Base-by-base conservation (phyloP, 1,284 basidiomycete species). In the Termitomyces sp. region DNA sequence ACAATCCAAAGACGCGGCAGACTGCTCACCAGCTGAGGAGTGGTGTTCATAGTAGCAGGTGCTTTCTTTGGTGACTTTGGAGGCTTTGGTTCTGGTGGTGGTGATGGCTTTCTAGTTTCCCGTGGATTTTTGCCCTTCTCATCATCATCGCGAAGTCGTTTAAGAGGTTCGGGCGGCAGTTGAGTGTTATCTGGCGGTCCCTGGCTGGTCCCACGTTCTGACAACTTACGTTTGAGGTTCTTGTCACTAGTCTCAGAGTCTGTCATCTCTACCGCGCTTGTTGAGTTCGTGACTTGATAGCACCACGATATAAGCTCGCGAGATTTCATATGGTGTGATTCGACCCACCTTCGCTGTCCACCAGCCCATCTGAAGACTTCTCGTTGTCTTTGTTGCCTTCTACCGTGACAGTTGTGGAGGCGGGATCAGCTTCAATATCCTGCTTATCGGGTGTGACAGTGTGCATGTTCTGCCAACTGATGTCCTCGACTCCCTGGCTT, bases 401-500 rank as follows among this genome's bases (percentile, higher is more conserved):
- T 24, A 42, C 39, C 35, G 46, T 43, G 8, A 47, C 26, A 24
- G 52, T 48, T 26, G 43, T 49, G 33, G 55, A 57, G 28, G 49
- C 49, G 30, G 57, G 51, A 53, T 59, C 60, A 16, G 57, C 52
- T 30, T 62, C 63, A 34, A 54, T 52, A 39, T 66, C 60, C 52
- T 65, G 60, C 52, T 65, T 66, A 48, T 67, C 60, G 28, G 63
- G 58, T 21, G 60, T 61, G 30, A 54, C 49, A 53, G 67, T 67
- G 53, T 72, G 71, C 62, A 68, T 69, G 55, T 77, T 81, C 66
- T 76, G 76, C 84, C 85, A 87, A 61, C 71, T 81, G 59, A 88
- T 76, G 64, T 88, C 86, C 64, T 87, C 85, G 21, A 88, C 85
- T 33, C 84, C 83, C 60, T 82, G 83, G 57, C 84, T 88, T 62